phyloP scores from a whole-genome alignment of 805 yeast species.

The Saturnispora hagleri region DNA sequence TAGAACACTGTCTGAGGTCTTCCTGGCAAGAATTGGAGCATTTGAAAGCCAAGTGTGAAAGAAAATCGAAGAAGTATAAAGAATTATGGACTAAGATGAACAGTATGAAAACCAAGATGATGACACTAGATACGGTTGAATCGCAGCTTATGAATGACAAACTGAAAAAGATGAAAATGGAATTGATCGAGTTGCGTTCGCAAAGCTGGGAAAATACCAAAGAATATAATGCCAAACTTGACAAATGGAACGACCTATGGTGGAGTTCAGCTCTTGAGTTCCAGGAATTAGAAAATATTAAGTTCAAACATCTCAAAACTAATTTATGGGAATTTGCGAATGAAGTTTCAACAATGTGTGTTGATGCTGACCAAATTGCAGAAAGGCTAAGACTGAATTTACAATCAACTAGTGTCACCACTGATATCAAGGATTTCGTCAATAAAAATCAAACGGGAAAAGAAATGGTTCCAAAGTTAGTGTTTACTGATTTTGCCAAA shows the following conservation, averaged over 20 bases:
- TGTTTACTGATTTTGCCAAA: conserved; percentile 50
- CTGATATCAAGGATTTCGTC: conserved; percentile 49
- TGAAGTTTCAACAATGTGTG: conserved; percentile 64
- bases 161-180: conserved; percentile 38
- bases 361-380: conserved; percentile 66
- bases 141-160: conserved; percentile 50
- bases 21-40: conserved; percentile 15
- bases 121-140: conserved; percentile 67
- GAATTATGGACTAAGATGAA: conserved; percentile 50
- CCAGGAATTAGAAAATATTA: conserved; percentile 63
- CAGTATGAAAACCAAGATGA: conserved; percentile 50
- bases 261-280: conserved; percentile 47
- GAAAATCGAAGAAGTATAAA: conserved; percentile 41
- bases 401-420: conserved; percentile 56
- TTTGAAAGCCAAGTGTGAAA: conserved; percentile 29
- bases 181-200: conserved; percentile 34
- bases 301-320: conserved; percentile 58
- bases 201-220: conserved; percentile 51
- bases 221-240: conserved; percentile 46
- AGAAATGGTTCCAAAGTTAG: conserved; percentile 48
- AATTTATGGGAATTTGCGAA: conserved; percentile 76
- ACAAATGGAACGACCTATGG: conserved; percentile 70
- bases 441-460: conserved; percentile 55
- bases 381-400: conserved; percentile 59
- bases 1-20: conserved; percentile 43